Base-by-base conservation (phyloP, 306 rosid genomes). In the Carpinus fangiana region DNA sequence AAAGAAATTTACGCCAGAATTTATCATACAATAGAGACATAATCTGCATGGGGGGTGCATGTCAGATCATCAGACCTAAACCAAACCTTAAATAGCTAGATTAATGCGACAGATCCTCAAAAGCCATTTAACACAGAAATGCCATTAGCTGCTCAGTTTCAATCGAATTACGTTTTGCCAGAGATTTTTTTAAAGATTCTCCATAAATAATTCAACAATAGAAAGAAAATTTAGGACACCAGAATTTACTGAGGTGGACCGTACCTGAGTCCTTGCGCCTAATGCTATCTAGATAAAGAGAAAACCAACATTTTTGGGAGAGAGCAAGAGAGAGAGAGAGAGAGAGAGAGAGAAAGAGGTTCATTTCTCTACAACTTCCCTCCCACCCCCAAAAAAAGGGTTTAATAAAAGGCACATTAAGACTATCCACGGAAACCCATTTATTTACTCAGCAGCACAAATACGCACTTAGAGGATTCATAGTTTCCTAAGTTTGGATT, bases 281-380 rank as follows among this genome's bases (percentile, higher is more conserved):
- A 38, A 66, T 38, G 72, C 51, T 67, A 67, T 67, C 72, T 67
- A 67, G 26, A 10, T 67, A 51, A 67, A 67, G 51, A 38, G 51
- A 41, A 66, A 66, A 38, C 46, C 18, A 14, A 34, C 23, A 12
- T 23, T 61, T 51, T 14, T 38, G 5, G 6, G 4, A 38, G 4
- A 3, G n/a, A n/a, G n/a, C n/a, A 38, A 38, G 3, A 38, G 3
- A 31, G 3, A 31, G 2, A 28, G 31, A n/a, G n/a, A n/a, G n/a
- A n/a, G n/a, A n/a, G 4, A 36, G 4, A 3, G 4, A 38, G 4
- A 38, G 2, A 31, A 31, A 31, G 2, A 28, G 31, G 34, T 31
- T 31, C 34, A 38, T 38, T 38, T 38, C 5, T 38, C 43, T 38
- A 38, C 43, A 4, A 38, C 43, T 38, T 5, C 43, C 43, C 43